Percentiles rank a stretch among this genome's conserved stretches.
These are phyloP conservation scores for Vitis labrusca DNA, from an alignment of 164 flowering plant species.

Conservation along the genomic window DNA sequence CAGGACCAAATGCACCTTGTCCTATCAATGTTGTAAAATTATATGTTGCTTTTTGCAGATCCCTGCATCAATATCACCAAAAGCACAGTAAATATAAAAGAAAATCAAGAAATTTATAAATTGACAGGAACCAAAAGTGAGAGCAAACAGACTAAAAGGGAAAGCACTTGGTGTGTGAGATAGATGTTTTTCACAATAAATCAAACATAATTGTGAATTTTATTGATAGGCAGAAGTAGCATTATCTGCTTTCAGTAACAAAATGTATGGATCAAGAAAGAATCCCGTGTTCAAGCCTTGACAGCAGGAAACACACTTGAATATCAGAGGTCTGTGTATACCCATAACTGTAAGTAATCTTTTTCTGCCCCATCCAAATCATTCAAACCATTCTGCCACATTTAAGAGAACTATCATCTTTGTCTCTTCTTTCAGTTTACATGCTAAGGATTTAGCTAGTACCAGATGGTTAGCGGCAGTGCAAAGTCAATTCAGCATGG, in stretches of 20 bases:
- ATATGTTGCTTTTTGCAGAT: constrained; percentile 87
- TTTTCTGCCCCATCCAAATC: no score
- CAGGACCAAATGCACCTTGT: constrained; percentile 97
- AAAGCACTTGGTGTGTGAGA: not conserved
- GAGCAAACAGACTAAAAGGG: not conserved
- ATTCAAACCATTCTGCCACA: no score
- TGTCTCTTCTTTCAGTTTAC: no score
- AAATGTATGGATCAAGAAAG: no score
- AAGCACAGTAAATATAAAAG: not conserved
- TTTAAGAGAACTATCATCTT: no score
- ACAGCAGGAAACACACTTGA: no score
- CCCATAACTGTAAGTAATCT: no score
- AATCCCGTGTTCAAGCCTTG: no score
- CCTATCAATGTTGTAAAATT: constrained; percentile 91
- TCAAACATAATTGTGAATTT: not conserved
- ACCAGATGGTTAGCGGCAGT: no score
- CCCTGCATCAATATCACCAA: constrained; percentile 44
- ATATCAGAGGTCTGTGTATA: no score
- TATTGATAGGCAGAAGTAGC: not conserved
- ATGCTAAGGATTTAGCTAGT: no score
- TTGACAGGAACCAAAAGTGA: not conserved
- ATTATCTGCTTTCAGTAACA: not conserved
- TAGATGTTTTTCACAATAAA: not conserved
- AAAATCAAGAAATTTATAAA: not conserved
- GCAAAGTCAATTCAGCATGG: no score